Conservation (phyloP, 768 basidiomycete genomes). For the Tricholoma hemisulphureum region DNA sequence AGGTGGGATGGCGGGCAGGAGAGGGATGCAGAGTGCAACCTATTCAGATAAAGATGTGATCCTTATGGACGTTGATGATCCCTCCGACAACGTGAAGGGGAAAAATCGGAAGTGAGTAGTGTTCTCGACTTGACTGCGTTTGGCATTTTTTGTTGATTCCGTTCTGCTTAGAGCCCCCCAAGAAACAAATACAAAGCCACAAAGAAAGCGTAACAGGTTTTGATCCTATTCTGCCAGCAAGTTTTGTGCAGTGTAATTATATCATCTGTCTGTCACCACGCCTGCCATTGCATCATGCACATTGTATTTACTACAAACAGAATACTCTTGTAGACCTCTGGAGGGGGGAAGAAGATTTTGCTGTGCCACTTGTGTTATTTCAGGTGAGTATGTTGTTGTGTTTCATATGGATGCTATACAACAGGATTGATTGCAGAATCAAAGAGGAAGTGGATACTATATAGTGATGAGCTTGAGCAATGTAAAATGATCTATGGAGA, state of each 20-base stretch:
- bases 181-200: slow-evolving; percentile 43
- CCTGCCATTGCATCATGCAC: too few species aligned
- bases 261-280: neutral
- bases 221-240: slow-evolving; percentile 19
- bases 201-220: slow-evolving; percentile 59
- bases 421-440: too few species aligned
- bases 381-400: too few species aligned
- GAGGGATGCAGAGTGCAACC: slow-evolving; percentile 14
- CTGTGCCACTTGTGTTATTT: too few species aligned
- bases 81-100: slow-evolving; percentile 41
- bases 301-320: too few species aligned
- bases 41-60: slow-evolving; percentile 28
- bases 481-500: too few species aligned
- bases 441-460: too few species aligned
- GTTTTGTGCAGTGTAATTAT: slow-evolving; percentile 1
- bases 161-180: slow-evolving; percentile 35
- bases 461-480: too few species aligned
- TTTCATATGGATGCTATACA: too few species aligned
- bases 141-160: slow-evolving; percentile 1
- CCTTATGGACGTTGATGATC: slow-evolving; percentile 70
- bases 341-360: too few species aligned
- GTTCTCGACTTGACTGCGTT: neutral
- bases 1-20: slow-evolving; percentile 20
- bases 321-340: too few species aligned
- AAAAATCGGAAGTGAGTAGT: slow-evolving; percentile 62